phyloP scores from a whole-genome alignment of 768 basidiomycete species.

The Phlegmacium glaucopus region DNA sequence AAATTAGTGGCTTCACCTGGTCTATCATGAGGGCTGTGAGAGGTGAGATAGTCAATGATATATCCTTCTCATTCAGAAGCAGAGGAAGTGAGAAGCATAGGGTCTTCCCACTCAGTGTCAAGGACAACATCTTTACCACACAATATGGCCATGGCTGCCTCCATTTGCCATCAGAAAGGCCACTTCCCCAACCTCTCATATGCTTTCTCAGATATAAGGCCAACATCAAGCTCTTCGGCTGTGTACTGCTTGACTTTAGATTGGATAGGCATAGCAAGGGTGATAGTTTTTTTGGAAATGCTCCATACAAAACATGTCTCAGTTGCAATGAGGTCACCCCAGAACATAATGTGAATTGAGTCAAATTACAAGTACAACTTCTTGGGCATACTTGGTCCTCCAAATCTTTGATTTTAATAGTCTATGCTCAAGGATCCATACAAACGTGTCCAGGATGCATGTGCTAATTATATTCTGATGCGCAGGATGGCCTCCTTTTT shows the following conservation, averaged over 20 bases:
- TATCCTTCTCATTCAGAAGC: conserved; percentile 11
- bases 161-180: conserved; percentile 17
- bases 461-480: too few relatives aligned
- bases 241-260: neutral
- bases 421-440: too few relatives aligned
- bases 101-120: conserved; percentile 14
- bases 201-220: neutral
- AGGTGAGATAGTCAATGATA: conserved; percentile 13
- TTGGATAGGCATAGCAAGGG: too few relatives aligned
- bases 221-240: neutral
- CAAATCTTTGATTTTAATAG: too few relatives aligned
- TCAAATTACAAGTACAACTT: too few relatives aligned
- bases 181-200: neutral
- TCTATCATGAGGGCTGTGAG: conserved; percentile 21
- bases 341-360: too few relatives aligned
- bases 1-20: conserved; percentile 11
- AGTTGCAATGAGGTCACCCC: too few relatives aligned
- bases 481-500: too few relatives aligned
- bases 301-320: too few relatives aligned
- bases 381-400: too few relatives aligned
- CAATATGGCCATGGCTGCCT: conserved; percentile 13
- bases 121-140: conserved; percentile 18
- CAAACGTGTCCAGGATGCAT: too few relatives aligned
- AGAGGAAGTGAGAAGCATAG: conserved; percentile 11
- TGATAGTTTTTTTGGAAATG: too few relatives aligned